Percentiles rank a stretch among this genome's conserved stretches.
These are phyloP conservation scores for Coniophora puteana DNA, from an alignment of 1,284 basidiomycete genomes.

Conservation along the genomic window DNA sequence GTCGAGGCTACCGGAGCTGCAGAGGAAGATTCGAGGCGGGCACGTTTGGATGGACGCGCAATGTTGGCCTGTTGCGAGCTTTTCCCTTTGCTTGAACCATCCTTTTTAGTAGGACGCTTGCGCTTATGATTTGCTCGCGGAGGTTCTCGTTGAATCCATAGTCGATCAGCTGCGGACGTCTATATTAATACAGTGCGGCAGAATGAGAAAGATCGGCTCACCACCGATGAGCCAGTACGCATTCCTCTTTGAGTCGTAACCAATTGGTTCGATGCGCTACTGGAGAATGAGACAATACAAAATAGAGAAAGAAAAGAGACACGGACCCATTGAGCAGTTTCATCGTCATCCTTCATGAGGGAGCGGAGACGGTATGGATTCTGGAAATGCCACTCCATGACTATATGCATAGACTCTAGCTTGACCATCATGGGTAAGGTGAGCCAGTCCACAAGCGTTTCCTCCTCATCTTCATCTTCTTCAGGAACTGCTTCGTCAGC, in stretches of 20 bases:
- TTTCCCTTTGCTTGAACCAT: conserved; percentile 20
- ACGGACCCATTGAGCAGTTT: conserved; percentile 69
- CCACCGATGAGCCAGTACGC: conserved; percentile 88
- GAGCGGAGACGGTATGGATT: conserved; percentile 61
- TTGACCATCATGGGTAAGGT: conserved; percentile 68
- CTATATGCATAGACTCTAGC: conserved; percentile 70
- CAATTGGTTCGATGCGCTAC: conserved; percentile 84
- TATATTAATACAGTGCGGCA: conserved; percentile 1
- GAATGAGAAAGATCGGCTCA: conserved; percentile 27
- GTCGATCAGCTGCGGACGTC: conserved; percentile 55
- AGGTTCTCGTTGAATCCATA: conserved; percentile 80
- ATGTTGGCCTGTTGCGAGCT: conserved; percentile 17
- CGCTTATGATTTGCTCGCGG: conserved; percentile 59
- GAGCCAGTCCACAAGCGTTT: conserved; percentile 59
- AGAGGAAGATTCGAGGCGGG: conserved; percentile 14
- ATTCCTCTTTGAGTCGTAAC: conserved; percentile 78
- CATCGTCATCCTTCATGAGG: conserved; percentile 76
- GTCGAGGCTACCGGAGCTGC: not conserved
- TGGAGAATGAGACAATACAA: conserved; percentile 9
- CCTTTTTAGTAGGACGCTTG: conserved; percentile 37
- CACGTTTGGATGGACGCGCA: conserved; percentile 21
- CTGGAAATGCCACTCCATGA: conserved; percentile 82
- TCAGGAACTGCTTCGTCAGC: conserved; percentile 15
- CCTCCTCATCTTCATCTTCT: conserved; percentile 18
- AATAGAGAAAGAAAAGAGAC: not conserved